Base-by-base conservation (phyloP, 192 early-diverging fungal species). In the Ambispora gerdemannii region DNA sequence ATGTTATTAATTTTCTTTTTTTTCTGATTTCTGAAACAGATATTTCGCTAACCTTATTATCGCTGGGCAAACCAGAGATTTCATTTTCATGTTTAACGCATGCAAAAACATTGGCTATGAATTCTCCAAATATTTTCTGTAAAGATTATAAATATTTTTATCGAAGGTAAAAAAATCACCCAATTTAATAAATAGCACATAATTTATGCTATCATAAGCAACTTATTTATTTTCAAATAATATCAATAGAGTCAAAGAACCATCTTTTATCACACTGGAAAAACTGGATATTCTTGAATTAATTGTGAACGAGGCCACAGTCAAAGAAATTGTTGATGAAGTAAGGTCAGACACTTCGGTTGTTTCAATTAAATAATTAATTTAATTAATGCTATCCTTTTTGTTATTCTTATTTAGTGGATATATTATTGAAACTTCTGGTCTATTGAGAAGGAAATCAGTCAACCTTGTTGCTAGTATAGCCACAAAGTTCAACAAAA, bases 321-420 rank as follows among this genome's bases (percentile, higher is more conserved):
- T 50, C 0, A 67, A 67, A 67, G 65, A 51, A n/a, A 67, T 67
- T 33, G 31, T 67, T 6, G 38, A 67, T 67, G 65, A 67, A 52
- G 52, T 67, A 22, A 67, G 65, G 65, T 67, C 0, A 51, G 47
- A 31, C 0, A 2, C 3, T 4, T 63, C 3, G 8, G 2, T 35
- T 61, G 24, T 11, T 63, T 36, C 3, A n/a, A 38, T 25, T 25
- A 8, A 25, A 13, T 15, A 38, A 24, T 62, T 22, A 36, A 17
- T 0, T 36, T 38, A 62, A 20, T 1, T 35, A 35, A n/a, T 35
- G 10, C 27, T 38, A 31, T 51, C 15, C 28, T 22, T 27, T 34
- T 17, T 6, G 17, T 32, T 3, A 34, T 32, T 62, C 30, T 32
- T 32, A 51, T 52, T 13, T 67, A 67, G 65, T 11, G 47, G 65